Conservation (phyloP, 2,329 filamentous ascomycete genomes). For the Colletotrichum endophyticum region DNA sequence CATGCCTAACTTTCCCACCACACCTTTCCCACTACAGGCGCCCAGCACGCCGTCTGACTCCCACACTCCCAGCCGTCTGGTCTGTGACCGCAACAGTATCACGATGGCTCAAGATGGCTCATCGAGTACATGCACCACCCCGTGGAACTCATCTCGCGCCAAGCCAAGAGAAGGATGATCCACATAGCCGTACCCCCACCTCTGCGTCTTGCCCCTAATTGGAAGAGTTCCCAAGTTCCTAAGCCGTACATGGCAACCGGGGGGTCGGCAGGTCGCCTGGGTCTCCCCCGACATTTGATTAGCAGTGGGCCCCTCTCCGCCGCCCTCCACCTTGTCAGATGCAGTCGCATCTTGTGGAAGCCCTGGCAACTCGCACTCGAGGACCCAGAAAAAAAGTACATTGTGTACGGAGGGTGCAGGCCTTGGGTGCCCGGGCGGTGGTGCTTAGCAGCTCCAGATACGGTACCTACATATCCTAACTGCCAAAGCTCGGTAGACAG, state of each 20-base stretch:
- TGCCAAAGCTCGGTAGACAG: not conserved
- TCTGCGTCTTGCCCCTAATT: not conserved
- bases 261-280: not conserved
- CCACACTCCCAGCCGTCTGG: not conserved
- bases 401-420: not conserved
- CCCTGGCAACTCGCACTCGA: not conserved
- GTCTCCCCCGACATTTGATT: not conserved
- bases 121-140: not conserved
- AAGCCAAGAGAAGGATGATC: not conserved
- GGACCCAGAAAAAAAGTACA: not conserved
- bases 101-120: conserved; percentile 5
- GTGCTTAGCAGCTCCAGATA: not conserved
- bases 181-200: conserved; percentile 14
- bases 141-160: not conserved
- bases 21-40: not conserved
- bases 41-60: not conserved
- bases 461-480: conserved; percentile 10
- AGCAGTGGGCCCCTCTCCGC: not conserved
- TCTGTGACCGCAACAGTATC: not conserved
- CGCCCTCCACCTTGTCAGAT: not conserved
- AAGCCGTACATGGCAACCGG: not conserved
- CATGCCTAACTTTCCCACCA: not conserved
- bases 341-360: not conserved
- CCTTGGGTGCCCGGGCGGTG: not conserved
- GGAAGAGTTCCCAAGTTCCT: not conserved